Percentiles rank a stretch among this genome's conserved stretches.
phyloP scores from a whole-genome alignment of 768 basidiomycete species.

The Kwoniella sp. region DNA sequence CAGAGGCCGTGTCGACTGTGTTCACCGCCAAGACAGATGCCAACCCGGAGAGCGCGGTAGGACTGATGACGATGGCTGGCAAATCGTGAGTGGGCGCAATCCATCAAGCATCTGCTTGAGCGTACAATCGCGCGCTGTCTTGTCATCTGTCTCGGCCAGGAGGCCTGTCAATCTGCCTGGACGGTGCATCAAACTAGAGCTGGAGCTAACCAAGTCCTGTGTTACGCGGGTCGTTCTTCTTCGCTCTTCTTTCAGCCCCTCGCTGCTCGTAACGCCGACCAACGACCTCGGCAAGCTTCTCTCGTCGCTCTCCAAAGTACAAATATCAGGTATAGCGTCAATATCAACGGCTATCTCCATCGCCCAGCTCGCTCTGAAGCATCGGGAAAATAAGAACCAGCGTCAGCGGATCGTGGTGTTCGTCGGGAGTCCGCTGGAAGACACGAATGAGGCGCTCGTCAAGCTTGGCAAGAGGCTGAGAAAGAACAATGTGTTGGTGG shows the following conservation, averaged over 20 bases:
- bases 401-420: conserved; percentile 95
- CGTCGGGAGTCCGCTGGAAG: conserved; percentile 80
- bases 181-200: neutral
- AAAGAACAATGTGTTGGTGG: conserved; percentile 98
- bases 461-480: conserved; percentile 95
- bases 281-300: conserved; percentile 93
- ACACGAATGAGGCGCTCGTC: conserved; percentile 77
- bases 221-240: neutral
- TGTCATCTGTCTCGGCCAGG: too few relatives aligned
- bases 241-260: conserved; percentile 64
- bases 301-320: conserved; percentile 69
- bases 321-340: conserved; percentile 79
- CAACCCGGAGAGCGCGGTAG: conserved; percentile 97
- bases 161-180: neutral
- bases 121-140: too few relatives aligned
- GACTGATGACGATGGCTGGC: conserved; percentile 96
- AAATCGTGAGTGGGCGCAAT: conserved; percentile 70
- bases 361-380: conserved; percentile 94
- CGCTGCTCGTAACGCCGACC: conserved; percentile 93
- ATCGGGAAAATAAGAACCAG: conserved; percentile 96
- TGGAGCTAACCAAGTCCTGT: neutral
- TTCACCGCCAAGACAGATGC: conserved; percentile 92
- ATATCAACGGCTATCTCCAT: conserved; percentile 88
- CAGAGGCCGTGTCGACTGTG: conserved; percentile 84
- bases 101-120: too few relatives aligned